Base-by-base conservation (phyloP, 805 yeast genomes). In the Candida multigemmis region DNA sequence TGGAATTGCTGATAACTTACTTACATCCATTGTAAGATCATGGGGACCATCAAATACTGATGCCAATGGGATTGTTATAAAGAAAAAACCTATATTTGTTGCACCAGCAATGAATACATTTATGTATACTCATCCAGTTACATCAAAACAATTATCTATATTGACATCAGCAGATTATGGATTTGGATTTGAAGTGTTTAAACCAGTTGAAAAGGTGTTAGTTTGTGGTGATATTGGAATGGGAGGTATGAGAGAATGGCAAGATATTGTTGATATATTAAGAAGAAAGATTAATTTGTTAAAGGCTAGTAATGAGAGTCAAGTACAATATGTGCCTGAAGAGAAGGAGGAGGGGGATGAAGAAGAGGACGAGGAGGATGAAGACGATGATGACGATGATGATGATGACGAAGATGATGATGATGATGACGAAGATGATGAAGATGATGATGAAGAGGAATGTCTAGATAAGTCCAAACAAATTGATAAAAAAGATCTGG, bases 161-260 rank as follows among this genome's bases (percentile, higher is more conserved):
- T 38, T 61, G 23, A 27, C 51, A 7, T 46, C 50, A 19, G 44
- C 46, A 9, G 67, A 61, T 19, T 54, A 52, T 20, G 61, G 63
- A 3, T 60, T 60, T 36, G 67, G 66, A 7, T 48, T 60, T 27
- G 68, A 62, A 31, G 42, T 62, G 8, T 48, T 62, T 36, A 60
- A 60, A 32, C 69, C 69, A 10, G 67, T 62, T 7, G 69, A 62
- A 28, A 62, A 62, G 37, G 65, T 62, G 2, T 48, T 62, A 34
- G 60, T 62, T 6, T 62, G 69, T 44, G 69, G 69, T 5, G 69
- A 62, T 35, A 62, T 62, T 24, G 69, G 69, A 1, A 61, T 62
- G 68, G 69, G 69, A 4, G 69, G 69, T 6, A 62, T 62, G 69
- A 42, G 68, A 27, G 69, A 62, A 42, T 62, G 69, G 69, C 46